Evolutionary conservation across 108 stramenopile genomes (phyloP), one percentile per base, ranked within the genome.

Genomic region (Pseudonitzschia multiseries): DNA sequence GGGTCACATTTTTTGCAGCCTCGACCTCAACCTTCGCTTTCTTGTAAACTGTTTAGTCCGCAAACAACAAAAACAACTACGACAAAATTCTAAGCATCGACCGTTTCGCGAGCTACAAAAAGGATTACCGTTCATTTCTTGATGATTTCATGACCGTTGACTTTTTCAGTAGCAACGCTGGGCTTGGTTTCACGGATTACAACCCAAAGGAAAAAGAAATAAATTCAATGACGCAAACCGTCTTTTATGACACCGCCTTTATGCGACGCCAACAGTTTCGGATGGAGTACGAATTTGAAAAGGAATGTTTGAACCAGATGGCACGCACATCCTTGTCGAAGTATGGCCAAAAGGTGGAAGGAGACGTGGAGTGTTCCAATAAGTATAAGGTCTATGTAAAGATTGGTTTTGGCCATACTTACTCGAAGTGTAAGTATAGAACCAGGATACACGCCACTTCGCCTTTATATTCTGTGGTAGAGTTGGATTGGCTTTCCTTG

Each of bases 251-350:
- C n/a, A 32, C 56, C 18, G 76, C 71, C 14, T 51, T 77, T 29
- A 69, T 69, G 68, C 54, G 76, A 33, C 68, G 60, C 4, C 76
- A 77, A 31, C 69, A 69, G 1, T 60, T 70, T 57, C 69, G 76
- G n/a, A 69, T 70, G 56, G 68, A 69, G 40, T 71, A 61, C 48
- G 76, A 77, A 51, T 77, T 77, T 29, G 76, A 77, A 50, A 77
- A 77, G 53, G 76, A 77, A 43, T 77, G 76, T 46, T 32, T 77
- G 51, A 77, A 77, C 31, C 76, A 77, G 65, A 70, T 77, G 76
- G 70, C 70, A 41, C 62, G 76, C 4, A 65, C 70, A 13, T 64
- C 33, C 40, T 42, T 69, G 21, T 63, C 69, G 20, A 64, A 53
- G 42, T 77, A 77, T 27, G 20, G 56, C 4, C 24, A 50, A 9